phyloP scores from a whole-genome alignment of 2,329 filamentous ascomycete species.

The Trichoderma brevicompactum region DNA sequence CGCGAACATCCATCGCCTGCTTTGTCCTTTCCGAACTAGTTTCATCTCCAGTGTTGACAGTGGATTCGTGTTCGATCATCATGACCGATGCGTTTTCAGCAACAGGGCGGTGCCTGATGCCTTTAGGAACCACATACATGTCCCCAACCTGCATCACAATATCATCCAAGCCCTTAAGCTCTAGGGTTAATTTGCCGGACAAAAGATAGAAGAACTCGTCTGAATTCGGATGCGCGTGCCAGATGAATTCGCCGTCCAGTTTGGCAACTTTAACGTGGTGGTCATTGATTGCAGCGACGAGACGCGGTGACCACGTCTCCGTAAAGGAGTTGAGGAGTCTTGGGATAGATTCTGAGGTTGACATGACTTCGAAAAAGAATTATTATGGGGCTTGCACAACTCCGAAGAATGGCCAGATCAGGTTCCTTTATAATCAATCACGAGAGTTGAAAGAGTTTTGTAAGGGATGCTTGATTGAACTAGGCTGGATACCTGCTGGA shows the following conservation, averaged over 20 bases:
- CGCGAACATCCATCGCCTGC: constrained; percentile 1
- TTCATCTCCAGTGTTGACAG: constrained; percentile 13
- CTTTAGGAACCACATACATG: constrained; percentile 17
- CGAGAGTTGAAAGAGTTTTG: too few species aligned
- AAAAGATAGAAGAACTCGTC: constrained; percentile 16
- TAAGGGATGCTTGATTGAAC: too few species aligned
- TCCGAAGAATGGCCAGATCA: too few species aligned
- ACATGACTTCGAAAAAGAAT: neutral
- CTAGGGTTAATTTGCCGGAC: constrained; percentile 5
- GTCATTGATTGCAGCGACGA: constrained; percentile 18
- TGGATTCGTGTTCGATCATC: constrained; percentile 7
- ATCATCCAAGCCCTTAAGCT: constrained; percentile 6
- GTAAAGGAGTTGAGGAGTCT: constrained; percentile 16
- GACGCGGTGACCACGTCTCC: constrained; percentile 15
- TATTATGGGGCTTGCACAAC: too few species aligned
- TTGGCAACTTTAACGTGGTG: constrained; percentile 19
- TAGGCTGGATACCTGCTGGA: too few species aligned
- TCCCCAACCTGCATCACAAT: constrained; percentile 13
- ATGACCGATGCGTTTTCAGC: constrained; percentile 5
- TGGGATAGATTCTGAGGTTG: constrained; percentile 10
- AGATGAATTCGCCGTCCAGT: constrained; percentile 20
- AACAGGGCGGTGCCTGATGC: constrained; percentile 10
- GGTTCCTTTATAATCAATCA: too few species aligned
- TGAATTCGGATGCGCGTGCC: constrained; percentile 18
- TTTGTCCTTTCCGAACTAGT: constrained; percentile 1